Evolutionary conservation across 768 basidiomycete species (phyloP), one percentile per base, ranked within the genome.

Genomic region (Saitozyma sp.): DNA sequence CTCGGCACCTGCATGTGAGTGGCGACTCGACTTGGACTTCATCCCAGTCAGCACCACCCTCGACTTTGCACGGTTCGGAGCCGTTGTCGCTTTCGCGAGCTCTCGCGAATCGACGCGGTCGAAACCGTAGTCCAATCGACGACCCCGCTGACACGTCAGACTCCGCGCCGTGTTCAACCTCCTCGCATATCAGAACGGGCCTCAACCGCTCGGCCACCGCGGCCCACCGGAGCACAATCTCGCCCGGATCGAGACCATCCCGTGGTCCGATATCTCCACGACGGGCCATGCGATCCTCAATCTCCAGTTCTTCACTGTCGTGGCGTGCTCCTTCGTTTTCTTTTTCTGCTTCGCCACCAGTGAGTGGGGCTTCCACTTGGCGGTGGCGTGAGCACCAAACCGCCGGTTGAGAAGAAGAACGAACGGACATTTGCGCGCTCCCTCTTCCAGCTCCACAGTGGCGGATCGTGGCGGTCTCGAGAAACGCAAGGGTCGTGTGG

Each of bases 131-230:
- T 5, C 29, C 2, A 29, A 48, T 53, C 54, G 45, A 8, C 29
- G n/a, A 38, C 38, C 46, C 8, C 8, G 19, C 59, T 60, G 50
- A 51, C 53, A 17, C 43, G 7, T 43, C 56, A 76, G 75, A 39
- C 57, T 78, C 19, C 68, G 77, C 51, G 77, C 77, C 9, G 58
- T 76, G 56, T 78, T 76, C 67, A 78, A 78, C 64, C 59, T 78
- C 39, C 63, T 69, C 48, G 69, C 75, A 40, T 77, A 70, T 56
- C 55, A 61, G 42, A 59, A 67, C 39, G 77, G 77, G 6, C 74
- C 73, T 10, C 70, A 75, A 39, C 70, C 73, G 6, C 41, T 74
- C 40, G 73, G 67, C 50, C 14, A 66, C 56, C 51, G 58, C 8
- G 69, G 67, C n/a, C 62, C 65, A 1, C 71, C 71, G 2, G 45